These are phyloP conservation scores for Coemansia sp. DNA, from an alignment of 192 early-diverging fungal species.

Conservation along the genomic window DNA sequence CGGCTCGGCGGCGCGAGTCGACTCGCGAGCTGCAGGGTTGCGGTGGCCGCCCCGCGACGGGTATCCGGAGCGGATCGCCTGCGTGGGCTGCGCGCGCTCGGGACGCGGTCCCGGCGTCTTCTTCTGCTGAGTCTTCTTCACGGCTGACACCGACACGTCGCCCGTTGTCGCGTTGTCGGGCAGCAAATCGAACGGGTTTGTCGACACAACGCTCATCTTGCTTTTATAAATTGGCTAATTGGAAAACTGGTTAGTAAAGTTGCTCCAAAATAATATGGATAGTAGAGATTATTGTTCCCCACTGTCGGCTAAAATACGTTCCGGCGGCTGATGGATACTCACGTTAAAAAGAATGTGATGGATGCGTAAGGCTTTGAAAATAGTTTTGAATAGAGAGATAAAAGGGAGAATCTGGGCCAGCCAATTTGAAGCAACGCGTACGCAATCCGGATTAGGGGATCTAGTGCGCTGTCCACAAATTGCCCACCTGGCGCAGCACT, in stretches of 20 bases:
- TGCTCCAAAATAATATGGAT: neutral
- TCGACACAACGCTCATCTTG: slow-evolving; percentile 58
- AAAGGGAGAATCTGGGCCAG: neutral
- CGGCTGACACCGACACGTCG: slow-evolving; percentile 15
- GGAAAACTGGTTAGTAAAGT: neutral
- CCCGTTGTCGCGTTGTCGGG: slow-evolving; percentile 59
- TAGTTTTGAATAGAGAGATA: neutral
- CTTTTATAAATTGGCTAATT: neutral
- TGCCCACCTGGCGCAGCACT: slow-evolving; percentile 29
- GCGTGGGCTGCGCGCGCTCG: slow-evolving; percentile 31
- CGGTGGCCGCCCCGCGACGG: slow-evolving; percentile 34
- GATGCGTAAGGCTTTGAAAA: slow-evolving; percentile 2
- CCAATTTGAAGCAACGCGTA: neutral
- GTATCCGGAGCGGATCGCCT: slow-evolving; percentile 16
- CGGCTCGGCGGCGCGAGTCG: slow-evolving; percentile 2
- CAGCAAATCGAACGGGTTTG: slow-evolving; percentile 71
- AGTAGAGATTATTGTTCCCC: neutral
- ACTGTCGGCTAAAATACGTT: neutral
- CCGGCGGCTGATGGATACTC: slow-evolving; percentile 1
- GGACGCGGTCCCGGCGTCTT: slow-evolving; percentile 15
- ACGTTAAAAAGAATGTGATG: slow-evolving; percentile 2
- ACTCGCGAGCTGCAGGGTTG: slow-evolving; percentile 9
- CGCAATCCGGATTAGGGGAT: slow-evolving; percentile 7
- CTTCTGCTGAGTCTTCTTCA: slow-evolving; percentile 16
- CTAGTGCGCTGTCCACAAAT: slow-evolving; percentile 41